Evolutionary conservation across 805 yeast species (phyloP), one percentile per base, ranked within the genome.

Genomic region (Candida vartiovaarae): DNA sequence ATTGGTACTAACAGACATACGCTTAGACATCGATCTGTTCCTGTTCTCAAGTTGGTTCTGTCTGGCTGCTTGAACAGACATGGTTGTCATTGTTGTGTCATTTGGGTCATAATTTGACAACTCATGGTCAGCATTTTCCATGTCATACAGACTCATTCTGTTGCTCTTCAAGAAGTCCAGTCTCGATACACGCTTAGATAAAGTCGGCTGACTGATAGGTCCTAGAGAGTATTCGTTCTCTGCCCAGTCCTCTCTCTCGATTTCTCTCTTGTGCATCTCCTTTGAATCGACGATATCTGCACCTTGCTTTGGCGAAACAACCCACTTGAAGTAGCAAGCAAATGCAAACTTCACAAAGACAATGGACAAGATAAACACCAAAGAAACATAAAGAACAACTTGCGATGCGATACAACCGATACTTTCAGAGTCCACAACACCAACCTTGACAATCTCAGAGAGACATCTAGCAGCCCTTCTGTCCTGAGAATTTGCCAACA

Each of bases 351-450:
- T 90, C 36, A 71, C 71, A 41, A 81, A 57, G 25, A 89, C 95
- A 42, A 93, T 77, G 2, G 95, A 75, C 45, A 93, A 70, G 55
- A 93, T 90, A 60, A 93, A 88, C 8, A 84, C 82, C 56, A 93
- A 72, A 1, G 97, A 85, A 6, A 84, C 74, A 54, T 79, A 78
- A 47, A 93, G 73, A 1, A 93, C 96, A 34, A 90, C 80, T 43
- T 80, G 68, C 0, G 97, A 88, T 0, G 96, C 95, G 57, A 93
- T 80, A 66, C 99, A 93, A 5, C 99, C 99, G 56, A 93, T 79
- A 6, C 95, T 80, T 33, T 85, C 86, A 2, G 90, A 78, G 59
- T 93, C 98, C 35, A 93, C 77, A 39, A 78, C 80, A 24, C 99
- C 99, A 11, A 91, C 95, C 63, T 84, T 87, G 41, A 85, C 71